Conservation (phyloP, 345 rosid species). For the Microcos paniculata region DNA sequence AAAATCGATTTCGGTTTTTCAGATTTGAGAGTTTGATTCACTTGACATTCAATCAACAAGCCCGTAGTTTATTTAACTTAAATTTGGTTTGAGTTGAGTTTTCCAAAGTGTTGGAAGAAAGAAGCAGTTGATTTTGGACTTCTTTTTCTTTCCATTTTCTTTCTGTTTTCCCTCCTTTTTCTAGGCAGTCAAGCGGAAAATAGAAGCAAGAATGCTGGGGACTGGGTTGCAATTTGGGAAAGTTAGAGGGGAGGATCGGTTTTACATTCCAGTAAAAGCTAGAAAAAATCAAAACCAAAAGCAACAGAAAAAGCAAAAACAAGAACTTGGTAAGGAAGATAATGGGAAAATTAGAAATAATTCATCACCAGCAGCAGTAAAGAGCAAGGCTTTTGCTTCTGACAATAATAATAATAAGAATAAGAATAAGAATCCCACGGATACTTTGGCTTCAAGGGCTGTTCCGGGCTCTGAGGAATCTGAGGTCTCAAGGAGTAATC, state of each 20-base stretch:
- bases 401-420: conserved; percentile 3
- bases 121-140: not conserved
- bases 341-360: conserved; percentile 11
- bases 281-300: conserved; percentile 33
- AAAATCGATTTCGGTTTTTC: not conserved
- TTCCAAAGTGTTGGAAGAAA: not conserved
- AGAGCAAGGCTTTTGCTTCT: conserved; percentile 10
- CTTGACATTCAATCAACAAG: not conserved
- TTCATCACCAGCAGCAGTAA: not conserved
- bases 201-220: conserved; percentile 33
- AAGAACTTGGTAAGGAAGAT: conserved; percentile 19
- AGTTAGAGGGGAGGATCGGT: conserved; percentile 36
- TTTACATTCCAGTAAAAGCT: conserved; percentile 37
- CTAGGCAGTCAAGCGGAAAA: conserved; percentile 11
- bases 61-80: not conserved
- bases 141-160: not conserved
- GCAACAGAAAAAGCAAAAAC: conserved; percentile 21
- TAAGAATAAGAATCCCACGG: not conserved
- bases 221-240: conserved; percentile 32
- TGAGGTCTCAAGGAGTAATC: conserved; percentile 30
- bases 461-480: conserved; percentile 12
- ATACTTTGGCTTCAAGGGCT: not conserved
- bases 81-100: not conserved
- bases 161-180: not conserved
- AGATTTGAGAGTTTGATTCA: not conserved